Base-by-base conservation (phyloP, 495 filamentous ascomycete genomes). In the Penicillium odoratum region DNA sequence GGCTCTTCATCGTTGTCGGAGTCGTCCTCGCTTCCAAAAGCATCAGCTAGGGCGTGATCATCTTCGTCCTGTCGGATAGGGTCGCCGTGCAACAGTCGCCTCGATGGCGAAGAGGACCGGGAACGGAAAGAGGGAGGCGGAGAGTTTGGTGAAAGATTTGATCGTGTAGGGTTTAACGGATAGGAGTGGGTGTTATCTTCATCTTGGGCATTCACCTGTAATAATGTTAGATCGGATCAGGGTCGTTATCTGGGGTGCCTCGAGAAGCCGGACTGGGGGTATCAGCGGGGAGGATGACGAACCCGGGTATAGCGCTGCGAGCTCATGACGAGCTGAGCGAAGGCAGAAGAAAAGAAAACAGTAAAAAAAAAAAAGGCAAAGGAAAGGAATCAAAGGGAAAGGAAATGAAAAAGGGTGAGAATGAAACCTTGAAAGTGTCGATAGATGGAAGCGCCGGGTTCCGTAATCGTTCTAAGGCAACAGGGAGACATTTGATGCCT, bases 101-200 rank as follows among this genome's bases (percentile, higher is more conserved):
- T 79, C 42, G 81, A 78, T 33, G 84, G 83, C 7, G 92, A 96
- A 2, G 90, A 90, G 1, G 86, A 85, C 53, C 89, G 84, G 2
- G 86, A 97, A 65, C 83, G 91, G 71, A 97, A 98, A 9, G 95
- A 97, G 21, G 95, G 94, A 18, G 95, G 93, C 44, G 94, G 92
- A 55, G 95, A 98, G 66, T 80, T 85, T 25, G 92, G 90, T 51
- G 88, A 84, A 29, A 79, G 69, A 47, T 77, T 67, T 21, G 69
- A 61, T 56, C 65, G 71, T 48, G 69, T 62, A 51, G 78, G 71
- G 53, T 74, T 72, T 51, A 70, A 63, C 53, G 65, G 72, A 55
- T 72, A 75, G 40, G 74, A 70, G 30, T 79, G 74, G 31, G 72
- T 64, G 47, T 76, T 68, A 56, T 83, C 81, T 43, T 81, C 73